Evolutionary conservation across 1,284 basidiomycete species (phyloP).

Genomic region (Sanghuangporus sanghuang): DNA sequence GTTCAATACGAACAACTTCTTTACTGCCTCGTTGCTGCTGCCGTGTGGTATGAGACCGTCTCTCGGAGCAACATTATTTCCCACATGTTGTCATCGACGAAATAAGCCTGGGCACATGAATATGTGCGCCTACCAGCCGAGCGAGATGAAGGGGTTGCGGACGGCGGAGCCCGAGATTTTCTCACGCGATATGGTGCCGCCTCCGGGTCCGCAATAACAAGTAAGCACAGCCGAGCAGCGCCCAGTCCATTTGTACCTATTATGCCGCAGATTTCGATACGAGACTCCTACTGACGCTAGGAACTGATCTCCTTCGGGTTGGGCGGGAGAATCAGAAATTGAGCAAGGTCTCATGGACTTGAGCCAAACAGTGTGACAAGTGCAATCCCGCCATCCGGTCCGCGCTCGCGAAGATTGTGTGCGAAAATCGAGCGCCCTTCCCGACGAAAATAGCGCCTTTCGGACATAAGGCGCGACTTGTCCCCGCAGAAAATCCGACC

Average conservation of each 20-base stretch:
- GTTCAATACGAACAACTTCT: neutral
- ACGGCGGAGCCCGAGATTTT: neutral
- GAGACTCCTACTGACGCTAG: neutral
- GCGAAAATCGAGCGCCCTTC: neutral
- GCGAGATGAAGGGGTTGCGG: neutral
- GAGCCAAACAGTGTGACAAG: neutral
- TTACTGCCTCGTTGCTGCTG: neutral
- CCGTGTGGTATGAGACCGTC: neutral
- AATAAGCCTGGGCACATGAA: neutral
- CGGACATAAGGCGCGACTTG: neutral
- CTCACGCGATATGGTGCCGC: neutral
- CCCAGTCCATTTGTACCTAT: neutral
- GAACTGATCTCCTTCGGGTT: neutral
- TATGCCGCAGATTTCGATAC: neutral
- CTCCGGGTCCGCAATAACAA: neutral
- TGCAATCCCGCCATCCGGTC: neutral
- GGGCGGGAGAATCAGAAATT: neutral
- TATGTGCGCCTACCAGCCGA: neutral
- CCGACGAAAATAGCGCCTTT: neutral
- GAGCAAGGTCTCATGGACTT: neutral
- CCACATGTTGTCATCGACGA: neutral
- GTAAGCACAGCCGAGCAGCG: neutral
- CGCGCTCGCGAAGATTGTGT: neutral
- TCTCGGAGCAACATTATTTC: neutral
- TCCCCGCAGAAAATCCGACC: conserved; percentile 11